Conservation (phyloP, 139 green algal genomes). For the Chlorella sp. region DNA sequence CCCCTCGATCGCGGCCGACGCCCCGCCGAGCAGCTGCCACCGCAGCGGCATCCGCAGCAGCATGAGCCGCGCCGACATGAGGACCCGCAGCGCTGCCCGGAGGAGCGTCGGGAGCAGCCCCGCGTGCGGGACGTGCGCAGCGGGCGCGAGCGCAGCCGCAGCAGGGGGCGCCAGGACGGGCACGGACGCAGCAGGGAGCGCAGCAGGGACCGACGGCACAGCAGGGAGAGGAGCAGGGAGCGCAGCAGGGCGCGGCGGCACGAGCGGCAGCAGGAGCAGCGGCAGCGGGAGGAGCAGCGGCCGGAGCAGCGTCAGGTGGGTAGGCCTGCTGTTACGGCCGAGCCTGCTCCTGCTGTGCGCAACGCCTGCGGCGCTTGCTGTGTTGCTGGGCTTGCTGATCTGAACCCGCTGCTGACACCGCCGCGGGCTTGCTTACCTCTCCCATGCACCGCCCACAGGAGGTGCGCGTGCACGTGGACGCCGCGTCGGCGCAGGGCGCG, state of each 20-base stretch:
- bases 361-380: no score
- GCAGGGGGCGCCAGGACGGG: neutral
- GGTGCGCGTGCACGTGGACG: slow-evolving; percentile 25
- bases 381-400: no score
- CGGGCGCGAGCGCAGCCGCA: neutral
- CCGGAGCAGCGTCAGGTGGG: no score
- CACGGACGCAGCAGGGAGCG: neutral
- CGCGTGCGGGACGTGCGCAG: neutral
- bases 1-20: neutral
- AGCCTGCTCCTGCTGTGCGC: no score
- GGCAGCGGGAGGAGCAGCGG: neutral
- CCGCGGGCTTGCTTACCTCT: no score
- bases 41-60: slow-evolving; percentile 8
- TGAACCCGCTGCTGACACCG: no score
- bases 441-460: no score
- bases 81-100: neutral
- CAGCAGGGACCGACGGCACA: neutral
- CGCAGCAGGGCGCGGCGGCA: neutral
- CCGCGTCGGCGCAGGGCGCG: slow-evolving; percentile 37
- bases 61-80: neutral
- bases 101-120: neutral
- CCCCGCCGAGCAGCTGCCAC: neutral
- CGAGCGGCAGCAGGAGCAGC: neutral
- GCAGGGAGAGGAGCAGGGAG: neutral
- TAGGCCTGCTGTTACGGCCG: no score